These are phyloP conservation scores for Fusarium sp. DNA, from an alignment of 2,329 filamentous ascomycete species.

Conservation along the genomic window DNA sequence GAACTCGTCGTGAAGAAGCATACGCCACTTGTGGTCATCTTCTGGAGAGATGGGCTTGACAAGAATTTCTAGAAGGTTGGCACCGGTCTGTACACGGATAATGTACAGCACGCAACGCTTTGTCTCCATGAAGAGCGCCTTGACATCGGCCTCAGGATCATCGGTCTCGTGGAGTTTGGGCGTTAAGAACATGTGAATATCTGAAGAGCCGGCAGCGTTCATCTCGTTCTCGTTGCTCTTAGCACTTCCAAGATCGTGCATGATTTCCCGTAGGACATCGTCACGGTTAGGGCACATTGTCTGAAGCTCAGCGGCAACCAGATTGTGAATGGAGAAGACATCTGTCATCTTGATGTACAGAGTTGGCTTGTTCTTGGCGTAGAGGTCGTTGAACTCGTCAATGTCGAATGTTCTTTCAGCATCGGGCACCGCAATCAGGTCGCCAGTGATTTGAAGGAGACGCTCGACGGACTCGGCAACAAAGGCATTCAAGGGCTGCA, in stretches of 20 bases:
- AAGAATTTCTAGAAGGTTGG: slow-evolving; percentile 94
- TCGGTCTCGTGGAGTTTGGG: slow-evolving; percentile 90
- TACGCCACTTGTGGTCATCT: slow-evolving; percentile 89
- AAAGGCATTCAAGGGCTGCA: slow-evolving; percentile 94
- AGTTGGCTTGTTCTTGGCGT: slow-evolving; percentile 94
- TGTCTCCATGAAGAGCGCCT: slow-evolving; percentile 96
- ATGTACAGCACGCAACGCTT: slow-evolving; percentile 98
- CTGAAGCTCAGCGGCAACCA: slow-evolving; percentile 83
- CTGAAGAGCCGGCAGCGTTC: slow-evolving; percentile 84
- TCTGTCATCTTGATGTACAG: slow-evolving; percentile 99
- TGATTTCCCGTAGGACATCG: slow-evolving; percentile 88
- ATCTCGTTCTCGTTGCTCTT: slow-evolving; percentile 97
- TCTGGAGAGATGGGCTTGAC: slow-evolving; percentile 88
- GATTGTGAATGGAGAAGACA: slow-evolving; percentile 94
- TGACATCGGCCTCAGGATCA: slow-evolving; percentile 92
- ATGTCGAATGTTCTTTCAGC: slow-evolving; percentile 96
- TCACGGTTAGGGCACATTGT: slow-evolving; percentile 83
- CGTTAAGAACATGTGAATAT: slow-evolving; percentile 91
- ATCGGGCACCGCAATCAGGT: slow-evolving; percentile 84
- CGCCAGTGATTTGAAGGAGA: slow-evolving; percentile 78
- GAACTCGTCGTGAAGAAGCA: slow-evolving; percentile 85
- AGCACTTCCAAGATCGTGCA: slow-evolving; percentile 93
- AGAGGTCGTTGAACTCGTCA: slow-evolving; percentile 98
- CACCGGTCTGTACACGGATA: slow-evolving; percentile 92
- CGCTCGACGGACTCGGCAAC: slow-evolving; percentile 86